phyloP scores from a whole-genome alignment of 2,329 filamentous ascomycete genomes.

The Pseudogymnoascus sp. region DNA sequence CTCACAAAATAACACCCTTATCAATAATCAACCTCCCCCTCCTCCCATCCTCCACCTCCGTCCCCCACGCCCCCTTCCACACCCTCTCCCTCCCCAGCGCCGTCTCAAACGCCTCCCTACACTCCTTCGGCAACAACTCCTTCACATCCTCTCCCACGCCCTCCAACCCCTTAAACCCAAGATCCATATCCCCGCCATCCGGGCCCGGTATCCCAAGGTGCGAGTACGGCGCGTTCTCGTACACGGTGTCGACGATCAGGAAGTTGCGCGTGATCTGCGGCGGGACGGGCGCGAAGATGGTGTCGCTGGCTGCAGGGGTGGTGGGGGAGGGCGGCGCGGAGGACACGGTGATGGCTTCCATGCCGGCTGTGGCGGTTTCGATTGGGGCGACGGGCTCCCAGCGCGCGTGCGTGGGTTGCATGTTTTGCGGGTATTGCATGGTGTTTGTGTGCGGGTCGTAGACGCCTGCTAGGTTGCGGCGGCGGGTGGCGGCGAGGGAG shows the following conservation, averaged over 20 bases:
- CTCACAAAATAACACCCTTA: conserved; percentile 54
- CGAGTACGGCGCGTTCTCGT: conserved; percentile 46
- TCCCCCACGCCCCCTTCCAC: conserved; percentile 70
- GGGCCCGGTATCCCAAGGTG: conserved; percentile 50
- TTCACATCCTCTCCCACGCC: conserved; percentile 57
- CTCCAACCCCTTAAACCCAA: conserved; percentile 48
- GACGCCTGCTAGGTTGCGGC: conserved; percentile 59
- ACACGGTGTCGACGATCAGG: conserved; percentile 52
- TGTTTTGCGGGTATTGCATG: conserved; percentile 78
- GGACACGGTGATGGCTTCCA: conserved; percentile 13
- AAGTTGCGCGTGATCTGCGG: conserved; percentile 52
- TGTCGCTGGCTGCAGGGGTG: conserved; percentile 27
- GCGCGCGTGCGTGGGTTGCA: conserved; percentile 80
- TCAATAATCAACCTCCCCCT: conserved; percentile 50
- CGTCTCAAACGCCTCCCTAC: conserved; percentile 62
- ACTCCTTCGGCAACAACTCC: conserved; percentile 59
- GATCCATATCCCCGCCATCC: conserved; percentile 41
- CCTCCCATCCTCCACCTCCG: conserved; percentile 51
- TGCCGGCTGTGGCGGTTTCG: conserved; percentile 10
- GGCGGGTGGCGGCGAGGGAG: conserved; percentile 57
- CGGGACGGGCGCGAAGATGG: conserved; percentile 46
- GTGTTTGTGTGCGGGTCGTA: conserved; percentile 93
- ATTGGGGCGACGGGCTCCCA: conserved; percentile 61
- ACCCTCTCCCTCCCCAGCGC: conserved; percentile 55
- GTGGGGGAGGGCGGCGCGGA: conserved; percentile 14